phyloP scores from a whole-genome alignment of 805 yeast genomes.

The Starmerella apis region DNA sequence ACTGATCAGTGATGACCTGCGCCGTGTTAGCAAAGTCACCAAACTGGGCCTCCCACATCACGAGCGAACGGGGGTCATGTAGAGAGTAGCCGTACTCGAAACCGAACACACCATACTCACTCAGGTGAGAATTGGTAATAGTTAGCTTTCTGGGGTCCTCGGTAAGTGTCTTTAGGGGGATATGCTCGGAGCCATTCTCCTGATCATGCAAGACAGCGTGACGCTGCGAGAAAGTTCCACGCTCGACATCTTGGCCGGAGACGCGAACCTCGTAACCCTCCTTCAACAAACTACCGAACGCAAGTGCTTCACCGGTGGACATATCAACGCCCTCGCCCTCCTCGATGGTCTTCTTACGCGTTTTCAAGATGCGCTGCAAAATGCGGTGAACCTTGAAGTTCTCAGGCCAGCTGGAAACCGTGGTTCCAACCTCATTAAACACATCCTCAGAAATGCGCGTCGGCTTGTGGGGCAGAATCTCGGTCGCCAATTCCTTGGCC shows the following conservation, averaged over 20 bases:
- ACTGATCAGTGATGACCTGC: slow-evolving; percentile 94
- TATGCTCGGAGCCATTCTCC: slow-evolving; percentile 66
- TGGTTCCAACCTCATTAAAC: slow-evolving; percentile 67
- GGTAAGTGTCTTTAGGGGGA: slow-evolving; percentile 72
- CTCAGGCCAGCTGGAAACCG: slow-evolving; percentile 74
- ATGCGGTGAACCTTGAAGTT: slow-evolving; percentile 86
- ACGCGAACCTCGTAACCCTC: slow-evolving; percentile 97
- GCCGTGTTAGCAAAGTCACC: slow-evolving; percentile 99
- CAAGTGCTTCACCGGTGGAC: slow-evolving; percentile 99
- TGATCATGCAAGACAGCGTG: slow-evolving; percentile 98
- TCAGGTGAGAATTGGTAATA: slow-evolving; percentile 87
- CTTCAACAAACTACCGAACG: slow-evolving; percentile 79
- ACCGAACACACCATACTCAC: slow-evolving; percentile 99
- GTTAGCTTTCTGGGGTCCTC: slow-evolving; percentile 77
- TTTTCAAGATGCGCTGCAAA: slow-evolving; percentile 83
- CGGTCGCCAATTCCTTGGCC: slow-evolving; percentile 92
- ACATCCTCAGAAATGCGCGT: slow-evolving; percentile 69
- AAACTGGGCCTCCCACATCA: slow-evolving; percentile 99
- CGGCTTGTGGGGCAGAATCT: slow-evolving; percentile 90
- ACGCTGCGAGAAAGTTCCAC: slow-evolving; percentile 99
- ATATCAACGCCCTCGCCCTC: slow-evolving; percentile 93
- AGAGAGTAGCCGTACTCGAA: slow-evolving; percentile 98
- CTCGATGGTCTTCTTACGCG: slow-evolving; percentile 77
- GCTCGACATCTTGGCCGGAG: slow-evolving; percentile 98
- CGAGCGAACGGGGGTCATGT: slow-evolving; percentile 93